Conservation (phyloP, 2,329 filamentous ascomycete species). For the Aureobasidium uvarum region DNA sequence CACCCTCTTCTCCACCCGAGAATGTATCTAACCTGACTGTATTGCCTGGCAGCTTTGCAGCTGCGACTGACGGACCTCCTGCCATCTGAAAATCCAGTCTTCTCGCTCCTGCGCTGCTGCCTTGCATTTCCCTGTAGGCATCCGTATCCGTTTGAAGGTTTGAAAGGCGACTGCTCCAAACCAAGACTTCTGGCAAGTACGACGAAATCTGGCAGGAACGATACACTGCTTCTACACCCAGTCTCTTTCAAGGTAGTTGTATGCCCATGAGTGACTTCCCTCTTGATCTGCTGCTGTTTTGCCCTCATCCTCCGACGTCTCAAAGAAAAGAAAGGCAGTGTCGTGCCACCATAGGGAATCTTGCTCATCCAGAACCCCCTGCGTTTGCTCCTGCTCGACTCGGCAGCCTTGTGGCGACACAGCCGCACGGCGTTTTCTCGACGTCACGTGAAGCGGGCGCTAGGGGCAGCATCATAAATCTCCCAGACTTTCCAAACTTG, state of each 20-base stretch:
- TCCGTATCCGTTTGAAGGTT: constrained; percentile 5
- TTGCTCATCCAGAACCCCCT: constrained; percentile 16
- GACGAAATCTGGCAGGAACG: not conserved
- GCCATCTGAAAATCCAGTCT: not conserved
- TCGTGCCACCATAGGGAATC: not conserved
- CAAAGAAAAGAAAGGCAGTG: not conserved
- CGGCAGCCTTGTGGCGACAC: constrained; percentile 13
- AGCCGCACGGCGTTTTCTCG: constrained; percentile 9
- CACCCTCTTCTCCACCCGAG: not conserved
- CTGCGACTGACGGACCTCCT: not conserved
- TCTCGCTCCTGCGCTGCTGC: not conserved
- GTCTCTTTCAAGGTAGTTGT: not conserved
- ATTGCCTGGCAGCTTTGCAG: not conserved
- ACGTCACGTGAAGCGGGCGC: constrained; percentile 3
- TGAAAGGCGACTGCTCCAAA: not conserved
- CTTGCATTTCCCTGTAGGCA: constrained; percentile 1
- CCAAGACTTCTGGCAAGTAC: constrained; percentile 23
- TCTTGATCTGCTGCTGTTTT: not conserved
- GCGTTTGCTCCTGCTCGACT: constrained; percentile 21
- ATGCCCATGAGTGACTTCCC: not conserved
- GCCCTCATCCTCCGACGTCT: not conserved
- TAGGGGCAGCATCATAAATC: constrained; percentile 11
- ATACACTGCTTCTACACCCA: not conserved
- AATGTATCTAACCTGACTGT: not conserved
- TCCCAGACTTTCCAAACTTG: constrained; percentile 20